Evolutionary conservation across 1,284 basidiomycete genomes (phyloP).

Genomic region (Naganishia sp.): DNA sequence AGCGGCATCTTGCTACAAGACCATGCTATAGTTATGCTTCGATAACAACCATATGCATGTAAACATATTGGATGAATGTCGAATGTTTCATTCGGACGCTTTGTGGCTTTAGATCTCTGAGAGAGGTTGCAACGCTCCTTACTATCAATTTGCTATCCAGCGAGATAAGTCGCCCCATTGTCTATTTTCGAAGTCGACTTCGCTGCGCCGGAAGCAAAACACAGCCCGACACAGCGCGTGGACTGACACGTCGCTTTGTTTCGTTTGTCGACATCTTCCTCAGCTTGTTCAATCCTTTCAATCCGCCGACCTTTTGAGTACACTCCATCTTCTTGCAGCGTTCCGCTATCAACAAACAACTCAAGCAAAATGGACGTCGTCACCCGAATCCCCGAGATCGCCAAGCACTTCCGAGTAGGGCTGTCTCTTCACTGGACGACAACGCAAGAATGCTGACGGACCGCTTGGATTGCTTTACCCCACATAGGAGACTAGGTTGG

Average conservation of each 20-base stretch:
- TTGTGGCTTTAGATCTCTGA: too few species aligned
- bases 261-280: not conserved
- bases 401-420: slow-evolving; percentile 72
- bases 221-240: slow-evolving; percentile 14
- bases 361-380: slow-evolving; percentile 60
- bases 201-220: slow-evolving; percentile 13
- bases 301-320: slow-evolving; percentile 35
- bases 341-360: not conserved
- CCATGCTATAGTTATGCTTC: too few species aligned
- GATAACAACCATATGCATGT: too few species aligned
- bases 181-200: not conserved
- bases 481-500: slow-evolving; percentile 74
- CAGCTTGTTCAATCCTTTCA: not conserved
- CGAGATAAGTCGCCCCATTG: too few species aligned
- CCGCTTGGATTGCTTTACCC: slow-evolving; percentile 6
- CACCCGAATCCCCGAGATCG: slow-evolving; percentile 64
- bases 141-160: too few species aligned
- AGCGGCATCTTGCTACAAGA: too few species aligned
- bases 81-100: too few species aligned
- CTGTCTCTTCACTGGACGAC: slow-evolving; percentile 9
- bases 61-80: too few species aligned
- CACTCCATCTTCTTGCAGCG: not conserved
- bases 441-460: not conserved
- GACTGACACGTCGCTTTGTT: slow-evolving; percentile 15
- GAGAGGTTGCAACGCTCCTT: too few species aligned